These are phyloP conservation scores for Exophiala sp. DNA, from an alignment of 2,329 filamentous ascomycete species.

Conservation along the genomic window DNA sequence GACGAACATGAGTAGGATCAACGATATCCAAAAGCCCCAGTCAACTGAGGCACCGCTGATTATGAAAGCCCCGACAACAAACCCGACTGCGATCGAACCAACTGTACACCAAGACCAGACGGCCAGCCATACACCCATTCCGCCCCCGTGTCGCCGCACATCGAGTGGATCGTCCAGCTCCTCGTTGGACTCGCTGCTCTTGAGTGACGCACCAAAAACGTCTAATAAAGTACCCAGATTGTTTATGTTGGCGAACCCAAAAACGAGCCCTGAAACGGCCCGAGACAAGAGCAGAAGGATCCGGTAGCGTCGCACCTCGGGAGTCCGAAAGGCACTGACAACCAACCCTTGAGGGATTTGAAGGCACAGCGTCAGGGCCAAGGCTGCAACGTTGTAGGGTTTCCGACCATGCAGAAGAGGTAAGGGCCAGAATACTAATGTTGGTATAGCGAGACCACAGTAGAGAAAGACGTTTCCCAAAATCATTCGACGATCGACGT, in stretches of 20 bases:
- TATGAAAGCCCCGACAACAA: slow-evolving; percentile 63
- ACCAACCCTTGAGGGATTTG: slow-evolving; percentile 70
- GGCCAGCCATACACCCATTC: slow-evolving; percentile 73
- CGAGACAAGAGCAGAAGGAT: slow-evolving; percentile 58
- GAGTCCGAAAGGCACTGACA: slow-evolving; percentile 53
- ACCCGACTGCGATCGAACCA: slow-evolving; percentile 65
- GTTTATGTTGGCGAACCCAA: slow-evolving; percentile 74
- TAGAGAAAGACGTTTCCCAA: slow-evolving; percentile 70
- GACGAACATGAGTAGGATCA: slow-evolving; percentile 59
- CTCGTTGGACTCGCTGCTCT: slow-evolving; percentile 66
- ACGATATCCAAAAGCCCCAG: slow-evolving; percentile 71
- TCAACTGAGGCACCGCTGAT: slow-evolving; percentile 59
- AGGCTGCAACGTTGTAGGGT: slow-evolving; percentile 64
- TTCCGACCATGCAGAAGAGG: slow-evolving; percentile 67
- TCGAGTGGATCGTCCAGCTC: slow-evolving; percentile 63
- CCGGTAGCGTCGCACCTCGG: slow-evolving; percentile 52
- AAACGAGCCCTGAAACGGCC: slow-evolving; percentile 59
- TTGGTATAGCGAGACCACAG: slow-evolving; percentile 63
- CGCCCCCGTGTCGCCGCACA: slow-evolving; percentile 66
- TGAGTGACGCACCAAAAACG: slow-evolving; percentile 68
- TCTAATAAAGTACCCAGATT: slow-evolving; percentile 66
- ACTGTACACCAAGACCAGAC: slow-evolving; percentile 74
- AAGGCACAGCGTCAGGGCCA: slow-evolving; percentile 64
- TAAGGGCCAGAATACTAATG: slow-evolving; percentile 66
- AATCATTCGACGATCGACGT: slow-evolving; percentile 61